phyloP scores from a whole-genome alignment of 1,139 yeast species.

The Nakaseomyces kungkrabaensis region DNA sequence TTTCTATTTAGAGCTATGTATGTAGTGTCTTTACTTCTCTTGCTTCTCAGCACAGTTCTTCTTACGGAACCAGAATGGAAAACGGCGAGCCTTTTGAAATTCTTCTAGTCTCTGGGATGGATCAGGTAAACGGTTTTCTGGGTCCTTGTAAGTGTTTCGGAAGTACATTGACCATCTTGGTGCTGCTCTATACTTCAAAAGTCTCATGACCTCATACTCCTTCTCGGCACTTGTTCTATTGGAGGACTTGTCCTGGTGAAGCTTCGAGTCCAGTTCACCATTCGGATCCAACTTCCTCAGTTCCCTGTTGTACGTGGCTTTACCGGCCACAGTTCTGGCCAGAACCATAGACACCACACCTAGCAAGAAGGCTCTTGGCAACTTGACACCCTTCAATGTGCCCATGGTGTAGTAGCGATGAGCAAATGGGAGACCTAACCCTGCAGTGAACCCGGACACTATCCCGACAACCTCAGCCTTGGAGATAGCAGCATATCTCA shows the following conservation, averaged over 20 bases:
- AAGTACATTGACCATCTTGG: constrained; percentile 33
- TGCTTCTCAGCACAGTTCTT: background rate
- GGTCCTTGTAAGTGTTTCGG: constrained; percentile 29
- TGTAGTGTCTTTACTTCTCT: too few species aligned
- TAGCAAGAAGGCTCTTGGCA: constrained; percentile 28
- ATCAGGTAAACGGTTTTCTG: constrained; percentile 32
- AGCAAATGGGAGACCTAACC: constrained; percentile 28
- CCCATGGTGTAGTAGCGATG: constrained; percentile 25
- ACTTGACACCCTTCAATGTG: constrained; percentile 28
- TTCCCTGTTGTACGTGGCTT: constrained; percentile 23
- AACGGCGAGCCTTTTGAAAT: constrained; percentile 11
- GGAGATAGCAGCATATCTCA: constrained; percentile 19
- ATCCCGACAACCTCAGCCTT: constrained; percentile 25
- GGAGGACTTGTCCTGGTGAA: too few species aligned
- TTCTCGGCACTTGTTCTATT: constrained; percentile 8
- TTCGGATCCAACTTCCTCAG: constrained; percentile 21
- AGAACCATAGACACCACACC: constrained; percentile 30
- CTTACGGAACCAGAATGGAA: background rate
- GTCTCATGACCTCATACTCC: constrained; percentile 30
- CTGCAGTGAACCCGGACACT: constrained; percentile 29
- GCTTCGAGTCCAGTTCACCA: constrained; percentile 6
- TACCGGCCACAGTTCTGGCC: constrained; percentile 25
- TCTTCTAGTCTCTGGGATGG: constrained; percentile 28
- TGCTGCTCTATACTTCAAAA: constrained; percentile 28
- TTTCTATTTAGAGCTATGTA: too few species aligned